These are phyloP conservation scores for Capsicum rhomboideum DNA, from an alignment of 257 asterid genomes.

Conservation along the genomic window DNA sequence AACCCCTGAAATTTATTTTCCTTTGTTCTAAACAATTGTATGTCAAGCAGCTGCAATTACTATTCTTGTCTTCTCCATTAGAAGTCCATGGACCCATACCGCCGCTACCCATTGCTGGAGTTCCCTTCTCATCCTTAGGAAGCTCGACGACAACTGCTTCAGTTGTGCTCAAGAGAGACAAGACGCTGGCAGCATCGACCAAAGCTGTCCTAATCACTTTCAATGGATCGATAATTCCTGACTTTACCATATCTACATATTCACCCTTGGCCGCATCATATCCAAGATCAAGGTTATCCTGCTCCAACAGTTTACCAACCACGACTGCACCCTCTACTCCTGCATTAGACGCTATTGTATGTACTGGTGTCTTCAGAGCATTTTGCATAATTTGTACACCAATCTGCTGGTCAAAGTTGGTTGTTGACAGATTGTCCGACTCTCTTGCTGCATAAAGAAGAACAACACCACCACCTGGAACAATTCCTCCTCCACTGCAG, in stretches of 20 bases:
- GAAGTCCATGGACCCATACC: slow-evolving; percentile 88
- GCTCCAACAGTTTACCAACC: slow-evolving; percentile 88
- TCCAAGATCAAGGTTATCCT: slow-evolving; percentile 78
- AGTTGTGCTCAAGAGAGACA: slow-evolving; percentile 84
- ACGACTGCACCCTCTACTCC: slow-evolving; percentile 98
- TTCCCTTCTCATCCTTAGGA: slow-evolving; percentile 61
- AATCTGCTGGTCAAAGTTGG: slow-evolving; percentile 88
- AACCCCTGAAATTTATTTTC: slow-evolving; percentile 1
- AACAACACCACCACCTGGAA: slow-evolving; percentile 95
- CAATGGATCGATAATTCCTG: slow-evolving; percentile 85
- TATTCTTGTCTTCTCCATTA: slow-evolving; percentile 8
- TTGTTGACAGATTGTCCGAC: slow-evolving; percentile 55
- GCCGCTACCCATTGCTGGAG: slow-evolving; percentile 61
- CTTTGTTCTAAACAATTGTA: neutral
- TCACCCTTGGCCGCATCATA: slow-evolving; percentile 97
- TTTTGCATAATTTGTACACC: slow-evolving; percentile 93
- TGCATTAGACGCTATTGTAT: slow-evolving; percentile 78
- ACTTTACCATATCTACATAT: slow-evolving; percentile 84
- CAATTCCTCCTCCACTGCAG: slow-evolving; percentile 98
- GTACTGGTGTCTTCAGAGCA: slow-evolving; percentile 81
- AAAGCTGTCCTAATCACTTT: slow-evolving; percentile 91
- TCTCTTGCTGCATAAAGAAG: slow-evolving; percentile 79
- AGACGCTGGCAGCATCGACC: slow-evolving; percentile 91
- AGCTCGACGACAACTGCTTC: slow-evolving; percentile 81
- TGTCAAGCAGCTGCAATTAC: neutral